Evolutionary conservation across 257 asterid species (phyloP).

Genomic region (Craterostigma plantagineum): DNA sequence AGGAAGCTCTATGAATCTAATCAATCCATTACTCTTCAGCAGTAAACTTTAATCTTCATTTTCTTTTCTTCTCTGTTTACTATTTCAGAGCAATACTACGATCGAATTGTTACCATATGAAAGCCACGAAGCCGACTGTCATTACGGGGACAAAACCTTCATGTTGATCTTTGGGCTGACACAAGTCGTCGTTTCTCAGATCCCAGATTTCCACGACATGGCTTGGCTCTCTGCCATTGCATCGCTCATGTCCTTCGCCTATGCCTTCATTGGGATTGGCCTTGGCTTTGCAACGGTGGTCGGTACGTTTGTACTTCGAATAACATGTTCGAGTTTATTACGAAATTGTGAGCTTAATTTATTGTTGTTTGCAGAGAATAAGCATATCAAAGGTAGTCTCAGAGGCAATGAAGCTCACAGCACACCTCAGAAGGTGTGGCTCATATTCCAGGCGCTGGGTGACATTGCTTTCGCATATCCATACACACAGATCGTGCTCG

Average conservation of each 20-base stretch:
- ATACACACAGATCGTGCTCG: background rate
- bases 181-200: constrained; percentile 52
- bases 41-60: background rate
- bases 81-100: constrained; percentile 50
- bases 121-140: constrained; percentile 51
- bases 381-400: constrained; percentile 43
- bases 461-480: background rate
- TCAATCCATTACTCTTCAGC: background rate
- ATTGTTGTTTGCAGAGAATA: constrained; percentile 10
- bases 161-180: constrained; percentile 52
- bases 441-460: background rate
- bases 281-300: constrained; percentile 52
- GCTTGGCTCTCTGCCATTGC: constrained; percentile 64
- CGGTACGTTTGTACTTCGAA: constrained; percentile 16
- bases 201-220: constrained; percentile 57
- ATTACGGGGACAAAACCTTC: constrained; percentile 15
- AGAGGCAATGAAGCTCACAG: constrained; percentile 29
- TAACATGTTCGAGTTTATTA: background rate
- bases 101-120: constrained; percentile 58
- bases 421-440: background rate
- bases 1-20: too few species aligned
- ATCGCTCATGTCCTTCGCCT: constrained; percentile 64
- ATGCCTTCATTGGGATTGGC: constrained; percentile 49
- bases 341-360: too few species aligned
- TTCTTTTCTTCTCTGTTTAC: background rate